phyloP scores from a whole-genome alignment of 768 basidiomycete genomes.

The Sporobolomyces pararoseus region DNA sequence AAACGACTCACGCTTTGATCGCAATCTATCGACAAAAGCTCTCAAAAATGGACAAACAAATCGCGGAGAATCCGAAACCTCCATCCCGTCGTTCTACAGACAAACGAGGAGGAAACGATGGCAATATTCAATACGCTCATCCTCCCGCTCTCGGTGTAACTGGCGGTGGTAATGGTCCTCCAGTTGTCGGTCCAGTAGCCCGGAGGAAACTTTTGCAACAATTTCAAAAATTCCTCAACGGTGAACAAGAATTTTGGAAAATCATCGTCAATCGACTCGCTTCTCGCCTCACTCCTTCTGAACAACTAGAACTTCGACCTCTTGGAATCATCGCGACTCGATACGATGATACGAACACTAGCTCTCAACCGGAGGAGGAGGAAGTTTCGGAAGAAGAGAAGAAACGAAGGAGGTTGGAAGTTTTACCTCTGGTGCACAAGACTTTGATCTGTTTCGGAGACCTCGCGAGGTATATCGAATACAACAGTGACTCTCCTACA shows the following conservation, averaged over 20 bases:
- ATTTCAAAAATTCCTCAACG: conserved; percentile 81
- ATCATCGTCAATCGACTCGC: conserved; percentile 71
- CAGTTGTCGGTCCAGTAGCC: conserved; percentile 57
- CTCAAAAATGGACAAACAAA: conserved; percentile 59
- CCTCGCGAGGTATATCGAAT: conserved; percentile 86
- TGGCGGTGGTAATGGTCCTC: neutral
- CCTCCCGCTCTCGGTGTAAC: too few relatives aligned
- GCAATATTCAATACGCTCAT: conserved; percentile 15
- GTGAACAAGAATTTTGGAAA: conserved; percentile 89
- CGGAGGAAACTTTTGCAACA: conserved; percentile 78
- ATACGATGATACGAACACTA: conserved; percentile 1
- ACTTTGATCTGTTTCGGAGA: conserved; percentile 88
- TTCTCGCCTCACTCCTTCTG: neutral
- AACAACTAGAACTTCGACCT: conserved; percentile 51
- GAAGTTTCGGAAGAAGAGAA: conserved; percentile 46
- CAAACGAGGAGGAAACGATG: conserved; percentile 16
- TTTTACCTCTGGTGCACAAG: conserved; percentile 76
- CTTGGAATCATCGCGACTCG: conserved; percentile 55
- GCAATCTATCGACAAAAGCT: conserved; percentile 74
- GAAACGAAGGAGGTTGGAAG: conserved; percentile 50
- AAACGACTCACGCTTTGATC: conserved; percentile 82
- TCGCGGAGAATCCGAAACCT: conserved; percentile 29
- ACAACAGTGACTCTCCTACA: conserved; percentile 65
- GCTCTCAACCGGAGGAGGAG: neutral
- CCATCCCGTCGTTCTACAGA: neutral